phyloP scores from a whole-genome alignment of 768 basidiomycete species.

The Baorangia bicolor region DNA sequence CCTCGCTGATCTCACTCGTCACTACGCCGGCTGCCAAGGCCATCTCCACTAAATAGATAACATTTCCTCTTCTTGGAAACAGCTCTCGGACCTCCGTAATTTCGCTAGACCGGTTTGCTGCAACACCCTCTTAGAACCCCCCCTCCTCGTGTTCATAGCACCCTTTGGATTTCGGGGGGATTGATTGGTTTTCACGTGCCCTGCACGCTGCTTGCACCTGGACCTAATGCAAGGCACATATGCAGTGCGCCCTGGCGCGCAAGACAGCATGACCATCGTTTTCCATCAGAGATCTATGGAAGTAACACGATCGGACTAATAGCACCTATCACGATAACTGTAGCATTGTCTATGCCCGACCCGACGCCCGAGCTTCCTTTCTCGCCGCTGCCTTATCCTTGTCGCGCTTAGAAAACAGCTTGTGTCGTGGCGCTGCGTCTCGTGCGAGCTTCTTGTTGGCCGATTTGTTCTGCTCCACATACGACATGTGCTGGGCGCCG shows the following conservation, averaged over 20 bases:
- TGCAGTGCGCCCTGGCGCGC: constrained; percentile 12
- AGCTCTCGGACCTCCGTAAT: not conserved
- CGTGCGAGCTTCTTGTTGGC: constrained; percentile 77
- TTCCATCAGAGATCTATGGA: constrained; percentile 13
- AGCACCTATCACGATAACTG: constrained; percentile 14
- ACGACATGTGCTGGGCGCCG: constrained; percentile 91
- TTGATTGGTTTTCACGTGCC: constrained; percentile 31
- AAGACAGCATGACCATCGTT: constrained; percentile 14
- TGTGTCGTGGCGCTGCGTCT: constrained; percentile 59
- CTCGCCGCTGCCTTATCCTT: constrained; percentile 62
- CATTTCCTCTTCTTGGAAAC: not conserved
- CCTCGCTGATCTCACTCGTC: not conserved
- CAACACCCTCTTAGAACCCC: constrained; percentile 17
- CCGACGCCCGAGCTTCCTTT: constrained; percentile 41
- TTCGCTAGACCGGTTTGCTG: not conserved
- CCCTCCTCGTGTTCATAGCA: constrained; percentile 29
- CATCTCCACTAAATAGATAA: not conserved
- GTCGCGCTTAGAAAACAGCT: constrained; percentile 80
- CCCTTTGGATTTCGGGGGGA: constrained; percentile 29
- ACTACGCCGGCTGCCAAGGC: not conserved
- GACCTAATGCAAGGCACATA: constrained; percentile 22
- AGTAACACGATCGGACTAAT: constrained; percentile 15
- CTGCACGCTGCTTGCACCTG: constrained; percentile 23
- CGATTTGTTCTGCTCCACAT: constrained; percentile 88
- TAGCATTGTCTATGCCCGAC: constrained; percentile 23